Evolutionary conservation across 2,329 filamentous ascomycete species (phyloP).

Genomic region (Xylaria sp.): DNA sequence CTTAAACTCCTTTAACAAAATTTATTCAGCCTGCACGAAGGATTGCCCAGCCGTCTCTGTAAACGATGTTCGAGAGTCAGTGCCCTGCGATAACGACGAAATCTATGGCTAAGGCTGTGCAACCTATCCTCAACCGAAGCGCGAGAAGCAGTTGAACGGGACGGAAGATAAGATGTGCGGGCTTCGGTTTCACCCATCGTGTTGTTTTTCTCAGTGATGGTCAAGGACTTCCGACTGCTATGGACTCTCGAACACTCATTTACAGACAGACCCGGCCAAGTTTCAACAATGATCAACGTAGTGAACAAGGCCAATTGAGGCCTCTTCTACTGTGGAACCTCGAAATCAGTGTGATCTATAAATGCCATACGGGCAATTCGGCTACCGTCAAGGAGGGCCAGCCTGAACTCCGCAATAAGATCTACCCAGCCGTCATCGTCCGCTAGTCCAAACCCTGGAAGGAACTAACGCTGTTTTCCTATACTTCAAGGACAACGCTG

Average conservation of each 20-base stretch:
- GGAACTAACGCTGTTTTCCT: no score
- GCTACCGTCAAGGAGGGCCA: no score
- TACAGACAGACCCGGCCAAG: constrained; percentile 7
- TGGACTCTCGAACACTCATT: constrained; percentile 21
- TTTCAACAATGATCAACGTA: neutral
- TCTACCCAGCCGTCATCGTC: no score
- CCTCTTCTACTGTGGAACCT: neutral
- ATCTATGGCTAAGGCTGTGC: neutral
- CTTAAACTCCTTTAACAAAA: neutral
- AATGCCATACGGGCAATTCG: neutral
- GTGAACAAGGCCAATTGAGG: neutral
- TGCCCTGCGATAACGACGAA: neutral
- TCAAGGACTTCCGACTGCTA: neutral
- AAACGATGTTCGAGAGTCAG: constrained; percentile 23
- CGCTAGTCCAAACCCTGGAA: no score
- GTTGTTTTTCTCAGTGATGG: neutral
- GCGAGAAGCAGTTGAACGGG: neutral
- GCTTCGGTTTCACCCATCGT: no score
- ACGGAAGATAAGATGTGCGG: neutral
- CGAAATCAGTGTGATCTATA: neutral
- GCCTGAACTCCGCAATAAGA: no score
- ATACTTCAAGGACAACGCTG: no score
- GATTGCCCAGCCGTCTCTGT: neutral
- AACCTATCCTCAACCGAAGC: neutral
- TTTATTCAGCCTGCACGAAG: neutral